phyloP scores from a whole-genome alignment of 1,139 yeast genomes.

The Protomyces pachydermus region DNA sequence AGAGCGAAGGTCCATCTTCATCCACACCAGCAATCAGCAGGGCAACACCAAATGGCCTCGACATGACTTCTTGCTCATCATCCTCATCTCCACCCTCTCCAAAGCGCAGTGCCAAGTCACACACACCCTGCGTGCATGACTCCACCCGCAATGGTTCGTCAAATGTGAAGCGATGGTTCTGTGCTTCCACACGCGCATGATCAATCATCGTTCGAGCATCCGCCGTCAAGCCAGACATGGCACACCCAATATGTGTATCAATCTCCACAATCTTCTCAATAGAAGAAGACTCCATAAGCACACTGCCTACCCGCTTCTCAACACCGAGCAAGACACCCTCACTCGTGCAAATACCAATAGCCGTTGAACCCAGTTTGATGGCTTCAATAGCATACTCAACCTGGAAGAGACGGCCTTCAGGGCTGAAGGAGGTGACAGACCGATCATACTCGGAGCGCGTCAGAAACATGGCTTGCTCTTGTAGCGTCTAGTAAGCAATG shows the following conservation, averaged over 20 bases:
- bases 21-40: conserved; percentile 91
- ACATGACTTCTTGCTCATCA: conserved; percentile 95
- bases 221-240: conserved; percentile 97
- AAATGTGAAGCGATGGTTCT: conserved; percentile 81
- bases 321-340: conserved; percentile 96
- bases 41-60: conserved; percentile 99
- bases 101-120: conserved; percentile 92
- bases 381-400: conserved; percentile 98
- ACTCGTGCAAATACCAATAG: conserved; percentile 93
- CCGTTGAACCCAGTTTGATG: conserved; percentile 91
- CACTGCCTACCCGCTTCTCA: conserved; percentile 92
- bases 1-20: conserved; percentile 92
- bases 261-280: conserved; percentile 95
- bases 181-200: conserved; percentile 90
- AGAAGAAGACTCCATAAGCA: conserved; percentile 82
- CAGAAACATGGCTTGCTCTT: conserved; percentile 62
- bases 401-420: conserved; percentile 97
- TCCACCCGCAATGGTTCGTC: conserved; percentile 93
- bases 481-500: neutral
- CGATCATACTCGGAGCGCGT: conserved; percentile 99
- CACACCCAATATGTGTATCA: conserved; percentile 92
- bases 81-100: conserved; percentile 99
- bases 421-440: conserved; percentile 97
- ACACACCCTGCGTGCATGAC: conserved; percentile 89
- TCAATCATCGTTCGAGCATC: conserved; percentile 99